Evolutionary conservation across 148 eudicot species (phyloP).

Genomic region (Euryodendron excelsum): DNA sequence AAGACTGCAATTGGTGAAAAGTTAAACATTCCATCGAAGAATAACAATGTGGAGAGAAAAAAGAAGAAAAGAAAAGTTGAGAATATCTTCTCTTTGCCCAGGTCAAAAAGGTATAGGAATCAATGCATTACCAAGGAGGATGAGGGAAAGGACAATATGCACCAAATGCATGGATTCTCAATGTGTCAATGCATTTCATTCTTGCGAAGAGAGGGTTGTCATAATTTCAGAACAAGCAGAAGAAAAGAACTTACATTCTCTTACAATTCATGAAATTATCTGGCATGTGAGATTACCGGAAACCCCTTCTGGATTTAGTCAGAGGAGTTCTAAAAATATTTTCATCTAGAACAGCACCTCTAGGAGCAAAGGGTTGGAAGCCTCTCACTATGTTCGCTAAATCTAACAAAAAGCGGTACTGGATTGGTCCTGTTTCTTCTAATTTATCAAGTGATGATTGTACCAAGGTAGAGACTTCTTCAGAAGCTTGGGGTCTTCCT

Average conservation of each 20-base stretch:
- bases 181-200: conserved; percentile 23
- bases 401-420: conserved; percentile 64
- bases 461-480: conserved; percentile 55
- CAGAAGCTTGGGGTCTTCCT: conserved; percentile 75
- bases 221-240: conserved; percentile 28
- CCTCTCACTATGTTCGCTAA: conserved; percentile 60
- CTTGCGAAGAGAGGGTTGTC: conserved; percentile 32
- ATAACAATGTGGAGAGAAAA: conserved; percentile 37
- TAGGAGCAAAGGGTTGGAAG: conserved; percentile 88
- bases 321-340: conserved; percentile 74
- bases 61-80: conserved; percentile 36
- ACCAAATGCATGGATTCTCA: conserved; percentile 11
- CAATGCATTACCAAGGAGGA: conserved; percentile 34
- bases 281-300: conserved; percentile 64
- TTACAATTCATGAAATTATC: conserved; percentile 66
- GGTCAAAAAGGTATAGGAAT: conserved; percentile 14
- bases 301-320: conserved; percentile 74
- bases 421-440: conserved; percentile 58
- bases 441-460: conserved; percentile 34
- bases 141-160: conserved; percentile 30
- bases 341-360: conserved; percentile 69
- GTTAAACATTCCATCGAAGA: conserved; percentile 33
- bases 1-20: conserved; percentile 33
- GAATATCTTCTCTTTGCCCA: conserved; percentile 16
- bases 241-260: conserved; percentile 35